Evolutionary conservation across 148 eudicot genomes (phyloP), one percentile per base, ranked within the genome.

Genomic region (Chenopodium album): DNA sequence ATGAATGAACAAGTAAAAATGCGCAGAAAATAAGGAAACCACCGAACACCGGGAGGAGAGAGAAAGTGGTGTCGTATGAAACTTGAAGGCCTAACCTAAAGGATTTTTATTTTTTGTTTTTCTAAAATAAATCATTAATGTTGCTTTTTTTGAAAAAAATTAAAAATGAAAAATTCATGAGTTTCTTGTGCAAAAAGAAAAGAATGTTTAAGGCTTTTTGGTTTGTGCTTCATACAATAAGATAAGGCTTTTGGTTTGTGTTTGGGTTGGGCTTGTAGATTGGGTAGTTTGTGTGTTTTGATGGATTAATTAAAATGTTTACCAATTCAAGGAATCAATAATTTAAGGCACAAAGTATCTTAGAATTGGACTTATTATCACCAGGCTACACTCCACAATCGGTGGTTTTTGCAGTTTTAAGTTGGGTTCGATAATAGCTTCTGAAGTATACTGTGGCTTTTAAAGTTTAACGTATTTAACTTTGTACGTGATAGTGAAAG

Each of bases 181-280:
- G 66, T 71, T 71, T 71, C 74, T 37, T 71, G 22, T 71, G 74
- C 74, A 37, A 23, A 71, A 71, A 41, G 50, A 71, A 71, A 71
- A 71, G 50, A 71, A 71, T 44, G 12, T 41, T 20, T 37, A 62
- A 22, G 20, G 62, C 17, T 13, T 56, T 56, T 56, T 41, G 7
- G 44, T 41, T 41, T 41, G 8, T 6, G 44, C 44, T 41, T 41
- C 5, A 34, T 31, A 31, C 2, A 31, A 31, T 31, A 31, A 31
- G 32, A 31, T 31, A 31, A 5, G 7, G 44, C 7, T 0, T 41
- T 41, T 41, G 28, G 66, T 28, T 62, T 9, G 2, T 62, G 22
- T 7, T 22, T 62, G n/a, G 22, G 65, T 37, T 37, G 44, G 44
- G 44, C 44, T 37, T 41, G 5, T 41, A 41, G 8, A 41, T 41